Conservation (phyloP, 768 basidiomycete species). For the Thelephora aurantiotincta region DNA sequence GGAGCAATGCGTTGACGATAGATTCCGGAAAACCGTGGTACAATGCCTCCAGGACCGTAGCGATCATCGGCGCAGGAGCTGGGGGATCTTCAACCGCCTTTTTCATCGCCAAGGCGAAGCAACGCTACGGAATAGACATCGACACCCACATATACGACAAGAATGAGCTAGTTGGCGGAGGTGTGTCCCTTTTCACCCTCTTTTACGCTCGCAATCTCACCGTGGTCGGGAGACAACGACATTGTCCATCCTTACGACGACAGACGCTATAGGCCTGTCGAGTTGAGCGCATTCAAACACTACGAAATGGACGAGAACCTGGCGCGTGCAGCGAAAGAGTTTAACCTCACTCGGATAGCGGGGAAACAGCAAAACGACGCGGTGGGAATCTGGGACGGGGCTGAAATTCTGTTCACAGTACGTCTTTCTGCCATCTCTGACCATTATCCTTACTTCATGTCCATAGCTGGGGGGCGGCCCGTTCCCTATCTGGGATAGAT, state of each 20-base stretch:
- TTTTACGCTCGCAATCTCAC: background rate
- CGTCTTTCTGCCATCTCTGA: constrained; percentile 10
- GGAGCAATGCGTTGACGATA: too few species aligned
- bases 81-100: constrained; percentile 74
- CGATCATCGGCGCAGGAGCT: constrained; percentile 86
- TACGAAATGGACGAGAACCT: constrained; percentile 61
- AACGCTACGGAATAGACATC: constrained; percentile 51
- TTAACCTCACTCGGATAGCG: constrained; percentile 45
- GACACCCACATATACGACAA: constrained; percentile 80
- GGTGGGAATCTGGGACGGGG: constrained; percentile 77
- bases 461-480: constrained; percentile 12
- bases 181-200: constrained; percentile 34
- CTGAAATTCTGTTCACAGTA: constrained; percentile 52
- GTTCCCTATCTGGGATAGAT: constrained; percentile 51
- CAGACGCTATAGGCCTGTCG: constrained; percentile 43
- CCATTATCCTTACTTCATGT: constrained; percentile 18
- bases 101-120: constrained; percentile 70
- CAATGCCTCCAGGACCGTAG: constrained; percentile 25
- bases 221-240: constrained; percentile 39
- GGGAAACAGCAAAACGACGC: constrained; percentile 32
- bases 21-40: background rate
- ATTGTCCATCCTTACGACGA: constrained; percentile 60
- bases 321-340: constrained; percentile 65
- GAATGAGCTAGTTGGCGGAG: constrained; percentile 64
- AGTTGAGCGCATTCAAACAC: constrained; percentile 85